Percentiles rank a stretch among this genome's conserved stretches.
Evolutionary conservation across 257 asterid genomes (phyloP).

Genomic region (Verbascum thapsus): DNA sequence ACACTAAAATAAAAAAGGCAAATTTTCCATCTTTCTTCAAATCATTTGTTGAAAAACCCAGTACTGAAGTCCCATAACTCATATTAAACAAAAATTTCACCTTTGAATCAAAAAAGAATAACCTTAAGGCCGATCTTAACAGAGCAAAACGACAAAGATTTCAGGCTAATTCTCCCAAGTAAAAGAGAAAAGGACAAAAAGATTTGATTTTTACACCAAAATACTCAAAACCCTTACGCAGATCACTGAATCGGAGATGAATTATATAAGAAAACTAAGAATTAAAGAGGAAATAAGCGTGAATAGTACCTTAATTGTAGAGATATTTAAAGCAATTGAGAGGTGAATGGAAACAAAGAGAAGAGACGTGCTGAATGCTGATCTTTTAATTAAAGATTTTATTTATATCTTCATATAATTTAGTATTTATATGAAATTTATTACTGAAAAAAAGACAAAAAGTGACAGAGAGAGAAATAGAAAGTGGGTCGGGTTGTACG

Average conservation of each 20-base stretch:
- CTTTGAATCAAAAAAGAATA: conserved; percentile 1
- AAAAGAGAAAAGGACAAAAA: conserved; percentile 3
- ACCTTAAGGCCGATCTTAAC: conserved; percentile 31
- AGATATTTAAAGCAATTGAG: conserved; percentile 28
- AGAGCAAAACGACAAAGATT: conserved; percentile 17
- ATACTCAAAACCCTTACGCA: conserved; percentile 28
- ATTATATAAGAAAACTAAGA: not conserved
- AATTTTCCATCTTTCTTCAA: conserved; percentile 3
- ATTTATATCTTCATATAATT: conserved; percentile 9
- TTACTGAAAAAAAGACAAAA: not conserved
- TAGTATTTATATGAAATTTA: conserved; percentile 17
- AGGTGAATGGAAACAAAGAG: conserved; percentile 24
- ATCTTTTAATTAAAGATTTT: conserved; percentile 12
- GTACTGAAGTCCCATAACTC: conserved; percentile 7
- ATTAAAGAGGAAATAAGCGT: conserved; percentile 10
- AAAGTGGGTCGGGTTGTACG: not conserved
- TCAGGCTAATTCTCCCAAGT: conserved; percentile 20
- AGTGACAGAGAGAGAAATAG: not conserved
- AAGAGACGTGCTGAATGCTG: too few relatives aligned
- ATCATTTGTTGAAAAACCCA: conserved; percentile 17
- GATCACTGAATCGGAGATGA: conserved; percentile 27
- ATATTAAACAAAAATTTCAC: not conserved
- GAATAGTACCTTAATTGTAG: conserved; percentile 37
- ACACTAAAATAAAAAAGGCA: not conserved
- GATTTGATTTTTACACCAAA: conserved; percentile 29